Evolutionary conservation across 2,329 filamentous ascomycete species (phyloP).

Genomic region (Sporothrix protearum): DNA sequence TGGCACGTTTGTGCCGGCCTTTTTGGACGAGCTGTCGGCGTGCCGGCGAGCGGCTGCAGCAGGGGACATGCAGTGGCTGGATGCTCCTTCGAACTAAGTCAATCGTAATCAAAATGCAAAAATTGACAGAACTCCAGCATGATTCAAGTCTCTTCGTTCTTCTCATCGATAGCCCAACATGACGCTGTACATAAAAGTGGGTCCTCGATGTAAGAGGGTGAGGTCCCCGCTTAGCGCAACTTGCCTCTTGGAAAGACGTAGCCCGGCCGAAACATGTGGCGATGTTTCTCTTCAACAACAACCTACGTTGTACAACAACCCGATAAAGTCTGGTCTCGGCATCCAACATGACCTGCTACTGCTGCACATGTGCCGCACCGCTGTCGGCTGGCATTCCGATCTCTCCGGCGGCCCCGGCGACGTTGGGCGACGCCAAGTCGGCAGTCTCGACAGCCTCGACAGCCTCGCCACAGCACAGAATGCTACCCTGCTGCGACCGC

Average conservation of each 20-base stretch:
- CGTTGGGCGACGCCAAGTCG: not conserved
- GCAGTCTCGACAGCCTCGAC: no score
- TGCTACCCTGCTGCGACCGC: conserved; percentile 65
- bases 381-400: conserved; percentile 43
- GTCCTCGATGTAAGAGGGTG: not conserved
- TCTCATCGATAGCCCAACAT: not conserved
- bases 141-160: not conserved
- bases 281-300: not conserved
- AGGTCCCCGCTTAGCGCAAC: conserved; percentile 8
- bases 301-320: not conserved
- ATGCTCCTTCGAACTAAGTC: not conserved
- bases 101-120: not conserved
- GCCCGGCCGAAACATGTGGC: conserved; percentile 9
- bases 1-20: conserved; percentile 80
- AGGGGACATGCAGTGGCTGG: conserved; percentile 27
- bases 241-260: not conserved
- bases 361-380: conserved; percentile 66
- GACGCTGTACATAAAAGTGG: not conserved
- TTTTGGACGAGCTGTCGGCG: conserved; percentile 66
- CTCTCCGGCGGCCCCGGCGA: conserved; percentile 36
- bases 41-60: conserved; percentile 32
- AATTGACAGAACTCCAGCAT: not conserved
- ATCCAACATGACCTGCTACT: conserved; percentile 35
- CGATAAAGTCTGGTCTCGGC: no score
- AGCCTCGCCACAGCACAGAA: conserved; percentile 45